Evolutionary conservation across 768 basidiomycete genomes (phyloP), one percentile per base, ranked within the genome.

Genomic region (Multifurca ochricompacta): DNA sequence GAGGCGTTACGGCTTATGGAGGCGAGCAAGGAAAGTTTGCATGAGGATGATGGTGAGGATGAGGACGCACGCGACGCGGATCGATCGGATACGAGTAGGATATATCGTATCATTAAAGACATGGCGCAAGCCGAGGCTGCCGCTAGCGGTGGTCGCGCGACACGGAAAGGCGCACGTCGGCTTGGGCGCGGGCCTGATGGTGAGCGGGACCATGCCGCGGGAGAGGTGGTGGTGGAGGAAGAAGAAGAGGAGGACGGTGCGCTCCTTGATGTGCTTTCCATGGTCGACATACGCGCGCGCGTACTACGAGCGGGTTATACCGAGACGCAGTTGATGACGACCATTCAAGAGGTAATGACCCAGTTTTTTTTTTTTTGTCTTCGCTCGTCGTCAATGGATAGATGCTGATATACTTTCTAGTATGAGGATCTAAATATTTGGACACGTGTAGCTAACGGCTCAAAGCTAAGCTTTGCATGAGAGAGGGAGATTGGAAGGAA

Each of bases 1-100:
- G 96, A 98, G 70, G 96, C 96, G 2, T 74, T 99, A 58, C 83
- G 96, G 35, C 73, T 99, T 57, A 98, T 99, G 94, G 91, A 93
- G 55, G 91, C 89, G 62, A 91, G 88, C 71, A 99, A 98, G 69
- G 87, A 90, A 65, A 91, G 85, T 64, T 72, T 99, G 62, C 76
- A 82, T 51, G 90, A 94, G 41, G 90, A 91, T 10, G 79, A 81
- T 18, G 85, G 86, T 39, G 76, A 77, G 40, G 85, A 82, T 31
- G 70, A 67, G 7, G 73, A 72, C 27, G 52, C 31, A 19, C 71
- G 73, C 27, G 85, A 86, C 31, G 74, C 75, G 4, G 95, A 99
- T 66, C 79, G 81, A 60, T 91, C 93, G 19, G 75, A 79, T 47
- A 75, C 82, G 55, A 89, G 85, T 67, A 83, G 88, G 70, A 90